Conservation (phyloP, 2,329 filamentous ascomycete genomes). For the Exutisphaerella laricina region DNA sequence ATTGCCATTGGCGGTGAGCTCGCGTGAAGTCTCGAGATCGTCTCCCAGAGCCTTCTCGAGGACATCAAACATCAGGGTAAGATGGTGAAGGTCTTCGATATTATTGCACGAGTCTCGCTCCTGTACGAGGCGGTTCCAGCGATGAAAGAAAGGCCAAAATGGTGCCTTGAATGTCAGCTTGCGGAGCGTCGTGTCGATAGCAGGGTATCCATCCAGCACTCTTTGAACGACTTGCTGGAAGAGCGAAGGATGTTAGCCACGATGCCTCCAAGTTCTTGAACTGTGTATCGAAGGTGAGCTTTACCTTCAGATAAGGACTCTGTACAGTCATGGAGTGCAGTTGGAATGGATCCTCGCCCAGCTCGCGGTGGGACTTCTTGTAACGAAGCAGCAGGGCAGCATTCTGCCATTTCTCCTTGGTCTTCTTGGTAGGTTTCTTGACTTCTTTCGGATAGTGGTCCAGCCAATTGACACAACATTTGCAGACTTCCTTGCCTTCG, state of each 20-base stretch:
- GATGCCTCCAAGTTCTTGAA: no score
- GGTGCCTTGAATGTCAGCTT: conserved; percentile 51
- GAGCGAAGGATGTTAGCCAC: no score
- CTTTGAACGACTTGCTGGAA: conserved; percentile 52
- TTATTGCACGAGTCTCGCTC: background rate
- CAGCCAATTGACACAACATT: conserved; percentile 1
- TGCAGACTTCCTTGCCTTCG: conserved; percentile 3
- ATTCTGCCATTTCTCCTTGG: conserved; percentile 1
- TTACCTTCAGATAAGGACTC: conserved; percentile 54
- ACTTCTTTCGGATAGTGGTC: background rate
- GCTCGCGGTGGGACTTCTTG: conserved; percentile 5
- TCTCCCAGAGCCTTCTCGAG: conserved; percentile 39
- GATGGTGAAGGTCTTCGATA: conserved; percentile 30
- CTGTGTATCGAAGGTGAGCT: no score
- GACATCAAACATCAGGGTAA: conserved; percentile 35
- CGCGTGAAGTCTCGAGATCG: conserved; percentile 37
- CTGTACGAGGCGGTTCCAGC: conserved; percentile 43
- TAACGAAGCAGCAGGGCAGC: conserved; percentile 1
- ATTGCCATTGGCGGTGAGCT: conserved; percentile 32
- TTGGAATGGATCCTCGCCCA: conserved; percentile 2
- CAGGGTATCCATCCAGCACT: conserved; percentile 54
- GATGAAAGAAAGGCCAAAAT: conserved; percentile 61
- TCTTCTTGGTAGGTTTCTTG: conserved; percentile 1
- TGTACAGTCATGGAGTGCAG: conserved; percentile 60
- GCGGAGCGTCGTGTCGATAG: conserved; percentile 55